phyloP scores from a whole-genome alignment of 805 yeast genomes.

The Lachancea quebecensis region DNA sequence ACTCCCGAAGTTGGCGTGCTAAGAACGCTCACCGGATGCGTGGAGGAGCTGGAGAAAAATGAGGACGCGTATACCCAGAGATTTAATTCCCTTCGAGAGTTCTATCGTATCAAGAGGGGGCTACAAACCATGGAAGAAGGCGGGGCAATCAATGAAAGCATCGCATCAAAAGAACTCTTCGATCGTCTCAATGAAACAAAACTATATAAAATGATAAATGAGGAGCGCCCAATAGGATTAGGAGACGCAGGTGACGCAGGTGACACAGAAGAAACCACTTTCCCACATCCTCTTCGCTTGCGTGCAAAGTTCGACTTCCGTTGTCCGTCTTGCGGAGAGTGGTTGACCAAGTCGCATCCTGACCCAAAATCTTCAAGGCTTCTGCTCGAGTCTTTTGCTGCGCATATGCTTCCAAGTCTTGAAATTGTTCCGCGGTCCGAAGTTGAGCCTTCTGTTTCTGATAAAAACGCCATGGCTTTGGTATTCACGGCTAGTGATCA shows the following conservation, averaged over 20 bases:
- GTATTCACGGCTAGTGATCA: not conserved
- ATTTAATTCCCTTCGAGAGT: not conserved
- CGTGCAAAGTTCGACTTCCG: constrained; percentile 1
- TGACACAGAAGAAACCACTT: not conserved
- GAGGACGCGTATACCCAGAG: not conserved
- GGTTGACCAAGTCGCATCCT: not conserved
- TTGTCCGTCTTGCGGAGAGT: constrained; percentile 2
- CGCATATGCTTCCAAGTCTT: not conserved
- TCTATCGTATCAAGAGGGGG: not conserved
- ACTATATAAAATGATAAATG: constrained; percentile 4
- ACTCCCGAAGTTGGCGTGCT: constrained; percentile 1
- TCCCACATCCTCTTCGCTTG: constrained; percentile 1
- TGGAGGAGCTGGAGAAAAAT: not conserved
- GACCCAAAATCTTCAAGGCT: constrained; percentile 4
- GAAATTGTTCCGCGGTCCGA: not conserved
- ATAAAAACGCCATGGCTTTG: not conserved
- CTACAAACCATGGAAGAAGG: not conserved
- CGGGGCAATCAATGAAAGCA: not conserved
- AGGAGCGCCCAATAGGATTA: not conserved
- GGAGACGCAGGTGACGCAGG: not conserved
- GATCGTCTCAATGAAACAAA: not conserved
- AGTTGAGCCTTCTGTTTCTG: not conserved
- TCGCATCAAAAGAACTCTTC: not conserved
- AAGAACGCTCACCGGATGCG: not conserved
- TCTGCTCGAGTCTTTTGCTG: constrained; percentile 2